phyloP scores from a whole-genome alignment of 768 basidiomycete species.

The Filobasidium floriforme region DNA sequence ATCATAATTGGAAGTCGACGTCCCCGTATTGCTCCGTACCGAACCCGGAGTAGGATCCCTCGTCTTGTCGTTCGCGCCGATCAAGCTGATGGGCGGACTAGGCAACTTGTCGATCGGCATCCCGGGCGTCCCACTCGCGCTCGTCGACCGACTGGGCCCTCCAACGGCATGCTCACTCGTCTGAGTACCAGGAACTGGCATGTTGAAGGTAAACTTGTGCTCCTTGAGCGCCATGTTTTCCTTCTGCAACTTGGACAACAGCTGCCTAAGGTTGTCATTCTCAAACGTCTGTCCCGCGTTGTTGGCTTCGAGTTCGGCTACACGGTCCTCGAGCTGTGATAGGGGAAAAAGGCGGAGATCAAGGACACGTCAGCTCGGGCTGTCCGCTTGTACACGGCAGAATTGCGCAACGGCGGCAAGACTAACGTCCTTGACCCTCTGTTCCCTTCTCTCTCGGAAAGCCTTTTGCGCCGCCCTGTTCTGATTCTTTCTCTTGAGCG shows the following conservation, averaged over 20 bases:
- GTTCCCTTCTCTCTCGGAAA: constrained; percentile 94
- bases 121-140: not conserved
- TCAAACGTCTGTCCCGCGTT: constrained; percentile 64
- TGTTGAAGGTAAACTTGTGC: constrained; percentile 71
- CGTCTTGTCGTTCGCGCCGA: not conserved
- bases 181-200: constrained; percentile 51
- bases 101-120: not conserved
- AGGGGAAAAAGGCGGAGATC: too few species aligned
- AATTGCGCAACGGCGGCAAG: not conserved
- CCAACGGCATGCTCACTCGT: not conserved
- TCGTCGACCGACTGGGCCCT: not conserved
- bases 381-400: not conserved
- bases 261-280: constrained; percentile 81
- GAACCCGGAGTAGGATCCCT: constrained; percentile 8
- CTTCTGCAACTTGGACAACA: constrained; percentile 71
- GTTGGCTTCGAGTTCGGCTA: constrained; percentile 75
- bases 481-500: constrained; percentile 80
- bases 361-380: constrained; percentile 18
- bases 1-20: constrained; percentile 3
- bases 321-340: constrained; percentile 78
- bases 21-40: constrained; percentile 10
- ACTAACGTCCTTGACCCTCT: constrained; percentile 90
- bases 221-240: constrained; percentile 80
- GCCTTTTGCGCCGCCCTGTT: constrained; percentile 95
- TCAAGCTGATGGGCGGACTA: not conserved